These are phyloP conservation scores for Xanthoceras sorbifolium DNA, from an alignment of 345 rosid species.

Conservation along the genomic window DNA sequence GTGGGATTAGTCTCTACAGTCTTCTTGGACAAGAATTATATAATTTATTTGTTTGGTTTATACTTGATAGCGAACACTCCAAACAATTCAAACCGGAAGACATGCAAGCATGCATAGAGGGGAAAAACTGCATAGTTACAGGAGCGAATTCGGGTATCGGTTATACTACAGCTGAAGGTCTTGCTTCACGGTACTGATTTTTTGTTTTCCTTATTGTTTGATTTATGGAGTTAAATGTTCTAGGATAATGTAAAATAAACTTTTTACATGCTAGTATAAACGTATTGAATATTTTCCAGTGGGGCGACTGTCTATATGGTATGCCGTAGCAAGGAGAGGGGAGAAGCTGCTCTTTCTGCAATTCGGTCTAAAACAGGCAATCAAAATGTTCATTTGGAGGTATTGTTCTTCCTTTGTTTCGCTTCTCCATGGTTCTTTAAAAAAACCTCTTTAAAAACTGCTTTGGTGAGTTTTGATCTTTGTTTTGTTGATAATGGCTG, in stretches of 20 bases:
- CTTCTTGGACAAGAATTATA: not conserved
- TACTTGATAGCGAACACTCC: constrained; percentile 56
- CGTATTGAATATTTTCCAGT: constrained; percentile 31
- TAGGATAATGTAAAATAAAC: not conserved
- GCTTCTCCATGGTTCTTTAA: not conserved
- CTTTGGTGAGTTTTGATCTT: not conserved
- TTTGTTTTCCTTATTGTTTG: constrained; percentile 11
- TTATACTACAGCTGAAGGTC: constrained; percentile 84
- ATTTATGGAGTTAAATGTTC: not conserved
- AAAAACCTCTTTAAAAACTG: not conserved
- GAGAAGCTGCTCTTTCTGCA: constrained; percentile 79
- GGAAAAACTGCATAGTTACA: constrained; percentile 85
- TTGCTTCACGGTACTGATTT: constrained; percentile 77
- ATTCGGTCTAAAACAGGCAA: constrained; percentile 73
- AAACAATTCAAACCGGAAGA: constrained; percentile 74
- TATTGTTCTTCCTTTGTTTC: constrained; percentile 24
- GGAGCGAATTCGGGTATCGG: constrained; percentile 97
- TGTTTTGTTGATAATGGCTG: constrained; percentile 4
- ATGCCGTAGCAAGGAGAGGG: constrained; percentile 82
- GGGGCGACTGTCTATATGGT: constrained; percentile 89
- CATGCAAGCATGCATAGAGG: constrained; percentile 55
- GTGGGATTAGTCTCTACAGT: not conserved
- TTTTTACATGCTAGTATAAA: not conserved
- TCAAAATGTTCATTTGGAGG: constrained; percentile 80
- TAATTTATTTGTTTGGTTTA: constrained; percentile 13